phyloP scores from a whole-genome alignment of 2,329 filamentous ascomycete species.

The Chaetomiaceae sp. region DNA sequence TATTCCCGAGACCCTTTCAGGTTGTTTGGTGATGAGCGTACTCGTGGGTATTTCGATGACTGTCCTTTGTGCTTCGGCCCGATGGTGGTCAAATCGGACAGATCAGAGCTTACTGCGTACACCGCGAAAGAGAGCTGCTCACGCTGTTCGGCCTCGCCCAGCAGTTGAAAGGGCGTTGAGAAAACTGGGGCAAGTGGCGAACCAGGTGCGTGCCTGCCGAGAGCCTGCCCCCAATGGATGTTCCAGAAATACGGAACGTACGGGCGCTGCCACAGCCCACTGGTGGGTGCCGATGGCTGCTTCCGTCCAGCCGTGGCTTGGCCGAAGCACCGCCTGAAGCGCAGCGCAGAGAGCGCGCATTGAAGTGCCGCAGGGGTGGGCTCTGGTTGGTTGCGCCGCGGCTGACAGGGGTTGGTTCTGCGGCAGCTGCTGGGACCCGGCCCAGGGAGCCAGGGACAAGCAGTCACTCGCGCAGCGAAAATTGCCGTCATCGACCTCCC shows the following conservation, averaged over 20 bases:
- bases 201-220: too few species aligned
- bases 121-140: background rate
- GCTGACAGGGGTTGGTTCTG: conserved; percentile 9
- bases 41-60: too few species aligned
- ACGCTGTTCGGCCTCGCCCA: background rate
- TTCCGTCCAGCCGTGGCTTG: conserved; percentile 21
- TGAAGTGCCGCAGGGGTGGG: conserved; percentile 10
- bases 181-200: background rate
- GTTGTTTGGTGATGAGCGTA: too few species aligned
- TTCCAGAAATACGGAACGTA: background rate
- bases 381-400: conserved; percentile 18
- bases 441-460: too few species aligned
- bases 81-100: too few species aligned
- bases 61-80: too few species aligned
- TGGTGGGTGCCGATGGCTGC: too few species aligned
- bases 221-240: background rate
- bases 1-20: too few species aligned
- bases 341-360: too few species aligned
- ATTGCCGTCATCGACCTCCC: conserved; percentile 25
- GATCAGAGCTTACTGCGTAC: too few species aligned
- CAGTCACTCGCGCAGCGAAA: conserved; percentile 15
- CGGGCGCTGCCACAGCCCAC: background rate
- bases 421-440: background rate
- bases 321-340: conserved; percentile 10
- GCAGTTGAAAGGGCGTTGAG: background rate